Conservation (phyloP, 179 eudicot genomes). For the Pouteria campechiana region DNA sequence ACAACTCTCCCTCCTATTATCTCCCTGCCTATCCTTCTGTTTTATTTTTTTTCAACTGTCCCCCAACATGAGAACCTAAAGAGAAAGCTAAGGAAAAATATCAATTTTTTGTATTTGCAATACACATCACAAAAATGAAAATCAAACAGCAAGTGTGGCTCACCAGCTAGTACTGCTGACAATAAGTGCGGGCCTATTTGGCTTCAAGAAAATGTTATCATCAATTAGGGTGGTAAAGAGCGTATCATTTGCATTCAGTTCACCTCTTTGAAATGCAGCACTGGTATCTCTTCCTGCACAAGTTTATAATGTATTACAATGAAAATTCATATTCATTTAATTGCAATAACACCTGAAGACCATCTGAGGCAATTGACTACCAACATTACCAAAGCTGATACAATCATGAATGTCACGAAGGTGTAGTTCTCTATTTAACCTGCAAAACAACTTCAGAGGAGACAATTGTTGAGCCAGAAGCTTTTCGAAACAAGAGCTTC, state of each 20-base stretch:
- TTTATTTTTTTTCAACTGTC: too few relatives aligned
- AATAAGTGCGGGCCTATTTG: constrained; percentile 76
- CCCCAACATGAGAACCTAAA: too few relatives aligned
- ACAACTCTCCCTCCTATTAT: too few relatives aligned
- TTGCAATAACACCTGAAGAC: not conserved
- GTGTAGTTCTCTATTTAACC: constrained; percentile 44
- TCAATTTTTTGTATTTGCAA: too few relatives aligned
- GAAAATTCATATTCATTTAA: not conserved
- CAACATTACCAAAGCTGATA: constrained; percentile 53
- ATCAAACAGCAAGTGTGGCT: constrained; percentile 14
- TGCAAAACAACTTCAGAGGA: constrained; percentile 51
- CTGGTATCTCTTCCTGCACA: constrained; percentile 7
- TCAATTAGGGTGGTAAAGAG: constrained; percentile 42
- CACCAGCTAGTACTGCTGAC: constrained; percentile 99
- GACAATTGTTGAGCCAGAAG: too few relatives aligned
- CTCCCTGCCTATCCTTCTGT: too few relatives aligned
- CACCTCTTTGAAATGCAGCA: too few relatives aligned
- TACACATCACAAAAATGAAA: too few relatives aligned
- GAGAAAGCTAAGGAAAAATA: too few relatives aligned
- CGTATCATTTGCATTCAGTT: constrained; percentile 24
- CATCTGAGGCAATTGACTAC: too few relatives aligned
- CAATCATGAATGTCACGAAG: constrained; percentile 55
- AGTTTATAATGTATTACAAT: constrained; percentile 11
- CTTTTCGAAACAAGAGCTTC: too few relatives aligned
- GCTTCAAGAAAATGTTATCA: constrained; percentile 37